These are phyloP conservation scores for Trichoderma hamatum DNA, from an alignment of 2,329 filamentous ascomycete species.

Conservation along the genomic window DNA sequence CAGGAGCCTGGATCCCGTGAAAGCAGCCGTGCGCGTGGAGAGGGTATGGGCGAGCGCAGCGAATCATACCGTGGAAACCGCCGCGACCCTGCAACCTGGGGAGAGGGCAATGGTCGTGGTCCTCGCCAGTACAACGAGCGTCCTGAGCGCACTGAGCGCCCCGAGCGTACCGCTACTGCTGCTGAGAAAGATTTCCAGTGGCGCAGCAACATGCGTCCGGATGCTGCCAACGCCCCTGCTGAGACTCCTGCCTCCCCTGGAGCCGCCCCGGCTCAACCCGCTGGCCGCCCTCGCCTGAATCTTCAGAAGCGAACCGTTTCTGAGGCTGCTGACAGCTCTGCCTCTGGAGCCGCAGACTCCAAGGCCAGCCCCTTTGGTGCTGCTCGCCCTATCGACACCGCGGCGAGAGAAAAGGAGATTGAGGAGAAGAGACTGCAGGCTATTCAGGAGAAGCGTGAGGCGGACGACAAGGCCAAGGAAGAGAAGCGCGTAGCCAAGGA, in stretches of 20 bases:
- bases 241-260: constrained; percentile 72
- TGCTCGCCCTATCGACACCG: constrained; percentile 91
- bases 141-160: constrained; percentile 60
- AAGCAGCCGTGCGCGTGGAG: constrained; percentile 54
- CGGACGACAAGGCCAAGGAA: constrained; percentile 83
- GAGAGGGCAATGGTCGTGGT: constrained; percentile 74
- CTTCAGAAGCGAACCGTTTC: constrained; percentile 89
- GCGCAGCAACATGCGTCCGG: constrained; percentile 90
- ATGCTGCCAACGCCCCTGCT: constrained; percentile 65
- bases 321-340: constrained; percentile 59
- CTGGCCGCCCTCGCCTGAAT: constrained; percentile 79
- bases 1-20: constrained; percentile 59
- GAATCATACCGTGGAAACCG: constrained; percentile 65
- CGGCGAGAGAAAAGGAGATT: constrained; percentile 82
- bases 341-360: constrained; percentile 62
- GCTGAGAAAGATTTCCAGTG: constrained; percentile 93
- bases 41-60: constrained; percentile 59
- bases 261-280: constrained; percentile 53
- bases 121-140: constrained; percentile 73
- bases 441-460: constrained; percentile 80
- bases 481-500: constrained; percentile 66
- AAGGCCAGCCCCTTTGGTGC: constrained; percentile 95
- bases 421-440: constrained; percentile 81
- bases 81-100: constrained; percentile 74
- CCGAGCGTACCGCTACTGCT: constrained; percentile 75